Base-by-base conservation (phyloP, 441 rosid genomes). In the Capsella rubella region DNA sequence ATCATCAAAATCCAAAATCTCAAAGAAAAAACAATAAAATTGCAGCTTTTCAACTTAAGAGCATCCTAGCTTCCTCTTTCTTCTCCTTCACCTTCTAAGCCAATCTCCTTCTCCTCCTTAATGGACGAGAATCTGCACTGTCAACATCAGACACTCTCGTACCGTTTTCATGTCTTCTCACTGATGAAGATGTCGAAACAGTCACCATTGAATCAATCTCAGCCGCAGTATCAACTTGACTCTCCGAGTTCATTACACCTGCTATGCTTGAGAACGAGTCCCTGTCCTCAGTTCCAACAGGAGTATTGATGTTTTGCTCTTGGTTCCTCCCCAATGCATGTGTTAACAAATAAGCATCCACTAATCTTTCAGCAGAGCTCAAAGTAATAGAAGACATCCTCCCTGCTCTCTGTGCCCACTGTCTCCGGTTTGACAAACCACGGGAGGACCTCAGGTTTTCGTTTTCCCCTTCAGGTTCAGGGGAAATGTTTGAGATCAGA, bases 241-340 rank as follows among this genome's bases (percentile, higher is more conserved):
- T 82, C 77, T 85, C 97, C 0, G 96, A 87, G 86, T 86, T 86
- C 68, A 90, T 88, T 25, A 80, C 96, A 46, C 93, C 95, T 18
- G 82, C 84, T 42, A 88, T 77, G 80, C 97, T 92, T 45, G 97
- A 89, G 65, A 87, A 82, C 32, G 96, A 92, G 75, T 88, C 96
- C 55, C 95, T 83, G 77, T 94, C 99, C 73, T 94, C 95, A 52
- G 76, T 87, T 15, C 86, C 82, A 43, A 85, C 88, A 64, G 85
- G 74, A 43, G 34, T 9, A 34, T 18, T n/a, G 39, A n/a, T 21
- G 67, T 37, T 64, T 64, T 82, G 90, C 78, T 90, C 93, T 65
- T 84, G 90, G 79, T 69, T 89, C 71, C 93, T 86, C 64, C 84
- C 82, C 8, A 52, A 9, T 25, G 34, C 21, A 78, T 69, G 74